Conservation (phyloP, 257 asterid genomes). For the Sherardia arvensis region DNA sequence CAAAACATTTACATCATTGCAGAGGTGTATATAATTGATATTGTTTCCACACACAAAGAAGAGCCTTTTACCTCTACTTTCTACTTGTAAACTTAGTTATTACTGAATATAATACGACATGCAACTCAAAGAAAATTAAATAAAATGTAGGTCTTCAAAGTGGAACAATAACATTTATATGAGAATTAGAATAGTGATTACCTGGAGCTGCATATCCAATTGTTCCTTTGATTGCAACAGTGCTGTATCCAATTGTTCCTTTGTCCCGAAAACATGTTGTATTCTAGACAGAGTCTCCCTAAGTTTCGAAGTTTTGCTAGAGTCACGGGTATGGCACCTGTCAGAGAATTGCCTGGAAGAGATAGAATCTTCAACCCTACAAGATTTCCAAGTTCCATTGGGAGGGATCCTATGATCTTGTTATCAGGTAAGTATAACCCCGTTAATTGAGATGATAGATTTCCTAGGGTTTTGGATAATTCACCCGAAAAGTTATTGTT, state of each 20-base stretch:
- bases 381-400: slow-evolving; percentile 20
- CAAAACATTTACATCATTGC: too few relatives aligned
- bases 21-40: too few relatives aligned
- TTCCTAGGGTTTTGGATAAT: slow-evolving; percentile 9
- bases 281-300: neutral
- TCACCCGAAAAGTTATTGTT: neutral
- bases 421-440: slow-evolving; percentile 1
- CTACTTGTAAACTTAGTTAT: too few relatives aligned
- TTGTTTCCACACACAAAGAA: too few relatives aligned
- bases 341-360: slow-evolving; percentile 6
- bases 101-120: too few relatives aligned
- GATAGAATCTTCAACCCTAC: slow-evolving; percentile 1
- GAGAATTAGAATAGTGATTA: slow-evolving; percentile 10
- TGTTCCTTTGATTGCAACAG: slow-evolving; percentile 39
- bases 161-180: neutral
- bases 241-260: slow-evolving; percentile 62
- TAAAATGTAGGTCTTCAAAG: too few relatives aligned
- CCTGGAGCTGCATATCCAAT: slow-evolving; percentile 93
- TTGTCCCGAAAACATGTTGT: neutral
- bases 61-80: too few relatives aligned
- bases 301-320: slow-evolving; percentile 16
- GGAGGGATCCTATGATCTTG: slow-evolving; percentile 19
- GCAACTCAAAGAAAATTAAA: too few relatives aligned
- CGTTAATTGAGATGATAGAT: slow-evolving; percentile 18
- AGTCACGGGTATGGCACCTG: slow-evolving; percentile 22